Evolutionary conservation across 805 yeast species (phyloP), one percentile per base, ranked within the genome.

Genomic region (Candida krabiensis): DNA sequence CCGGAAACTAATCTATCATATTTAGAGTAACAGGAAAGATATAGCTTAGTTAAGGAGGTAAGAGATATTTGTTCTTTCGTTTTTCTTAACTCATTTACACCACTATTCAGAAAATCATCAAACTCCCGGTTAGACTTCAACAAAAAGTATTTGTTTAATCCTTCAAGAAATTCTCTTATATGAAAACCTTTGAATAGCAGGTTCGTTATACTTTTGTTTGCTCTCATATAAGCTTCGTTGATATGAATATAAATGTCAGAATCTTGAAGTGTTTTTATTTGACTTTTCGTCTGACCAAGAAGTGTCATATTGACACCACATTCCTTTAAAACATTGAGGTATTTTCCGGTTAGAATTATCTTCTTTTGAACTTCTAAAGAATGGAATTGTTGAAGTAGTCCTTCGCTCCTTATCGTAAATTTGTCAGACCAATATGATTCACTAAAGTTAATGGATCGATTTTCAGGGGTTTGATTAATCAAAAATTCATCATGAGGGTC

Each of bases 401-500:
- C 95, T 52, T 86, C 95, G 33, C 74, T 74, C 33, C 90, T 71
- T 13, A 89, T 70, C 5, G 85, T 73, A 57, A 77, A 93, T 43
- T 86, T 79, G 36, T 83, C 81, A 30, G 80, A 77, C 90, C 91
- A 86, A 47, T 79, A 75, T 34, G 78, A 73, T 44, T 83, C 87
- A 44, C 75, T 51, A 17, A 48, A 40, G 42, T 52, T 41, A 4
- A 34, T 28, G 6, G 31, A 14, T 2, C 29, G 30, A 13, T 41
- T 33, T 4, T 33, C 19, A 2, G 22, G 31, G 3, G 52, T 35
- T 49, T 73, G 65, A 19, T 75, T 71, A n/a, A 93, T 77, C 54
- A 89, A 63, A 56, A 93, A 93, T 58, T 91, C 99, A 27, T 81
- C 79, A 54, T 78, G 79, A 0, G 86, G 87, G 50, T 93, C 99